Evolutionary conservation across 1,284 basidiomycete genomes (phyloP), one percentile per base, ranked within the genome.

Genomic region (Cryptococcus deneoformans): DNA sequence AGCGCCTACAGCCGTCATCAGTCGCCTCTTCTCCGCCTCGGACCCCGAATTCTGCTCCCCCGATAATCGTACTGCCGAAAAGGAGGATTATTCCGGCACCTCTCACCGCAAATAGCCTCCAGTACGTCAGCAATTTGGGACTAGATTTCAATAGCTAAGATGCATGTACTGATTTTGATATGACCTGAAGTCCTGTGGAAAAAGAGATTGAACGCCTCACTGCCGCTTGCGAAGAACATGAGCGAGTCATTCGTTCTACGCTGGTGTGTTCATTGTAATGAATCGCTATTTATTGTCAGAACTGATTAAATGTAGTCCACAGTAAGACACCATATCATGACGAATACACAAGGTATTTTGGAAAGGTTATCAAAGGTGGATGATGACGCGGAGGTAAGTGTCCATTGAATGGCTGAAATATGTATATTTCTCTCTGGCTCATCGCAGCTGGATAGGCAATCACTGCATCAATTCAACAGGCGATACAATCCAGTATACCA

Each of bases 301-400:
- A 6, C 16, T 6, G 8, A 16, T 35, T 38, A 16, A 16, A 43
- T 29, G 5, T 37, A 73, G 73, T 60, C 66, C 5, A 68, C 70
- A 20, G 68, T 76, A 38, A 72, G 74, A 50, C 72, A 75, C 50
- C 67, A 71, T 24, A 59, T 76, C 7, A 66, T 74, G 46, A 56
- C 62, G 9, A 72, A 75, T 49, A 59, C 68, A 14, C 66, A 68
- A 7, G 54, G 55, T 5, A 54, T 69, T 6, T 57, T 75, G 5
- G 55, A 59, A 4, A 48, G 58, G 4, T 53, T 76, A 9, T 58
- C 57, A 16, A 63, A 67, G 36, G 57, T 63, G 2, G 74, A 76
- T 50, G 57, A 62, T n/a, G 59, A 66, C 2, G 74, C 74, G 11
- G 71, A 75, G 53, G 74, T 72, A 50, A 29, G 24, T 37, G 39